Conservation (phyloP, 306 rosid species). For the Sesbania bispinosa region DNA sequence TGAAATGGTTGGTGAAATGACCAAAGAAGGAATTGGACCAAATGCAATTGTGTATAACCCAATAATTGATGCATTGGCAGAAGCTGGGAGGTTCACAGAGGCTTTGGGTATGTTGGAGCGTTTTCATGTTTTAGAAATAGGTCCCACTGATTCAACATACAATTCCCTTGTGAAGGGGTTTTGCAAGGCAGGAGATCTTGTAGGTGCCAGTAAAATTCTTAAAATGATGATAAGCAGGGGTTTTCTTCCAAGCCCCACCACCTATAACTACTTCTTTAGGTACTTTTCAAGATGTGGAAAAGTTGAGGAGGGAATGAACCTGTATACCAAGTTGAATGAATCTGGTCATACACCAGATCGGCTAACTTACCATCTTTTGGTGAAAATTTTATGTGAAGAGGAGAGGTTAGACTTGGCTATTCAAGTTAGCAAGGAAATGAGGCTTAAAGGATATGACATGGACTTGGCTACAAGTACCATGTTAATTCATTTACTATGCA, state of each 20-base stretch:
- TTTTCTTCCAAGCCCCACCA: slow-evolving; percentile 62
- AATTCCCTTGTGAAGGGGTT: slow-evolving; percentile 80
- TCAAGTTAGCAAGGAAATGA: slow-evolving; percentile 86
- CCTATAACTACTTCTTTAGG: slow-evolving; percentile 87
- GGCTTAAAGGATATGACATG: slow-evolving; percentile 68
- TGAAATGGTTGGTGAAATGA: slow-evolving; percentile 71
- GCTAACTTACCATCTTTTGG: slow-evolving; percentile 76
- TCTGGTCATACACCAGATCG: slow-evolving; percentile 77
- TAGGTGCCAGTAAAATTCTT: slow-evolving; percentile 77
- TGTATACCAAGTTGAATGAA: slow-evolving; percentile 76
- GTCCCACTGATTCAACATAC: slow-evolving; percentile 83
- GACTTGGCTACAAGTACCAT: slow-evolving; percentile 80
- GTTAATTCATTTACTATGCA: slow-evolving; percentile 74
- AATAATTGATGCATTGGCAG: slow-evolving; percentile 77
- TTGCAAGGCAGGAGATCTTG: slow-evolving; percentile 81
- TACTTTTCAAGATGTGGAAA: slow-evolving; percentile 69
- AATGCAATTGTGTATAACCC: slow-evolving; percentile 82
- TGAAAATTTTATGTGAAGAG: slow-evolving; percentile 88
- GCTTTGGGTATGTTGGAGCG: slow-evolving; percentile 84
- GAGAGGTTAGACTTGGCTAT: slow-evolving; percentile 69
- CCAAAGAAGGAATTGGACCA: slow-evolving; percentile 60
- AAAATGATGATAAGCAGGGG: slow-evolving; percentile 84
- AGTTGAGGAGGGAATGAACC: slow-evolving; percentile 84
- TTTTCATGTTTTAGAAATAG: slow-evolving; percentile 61
- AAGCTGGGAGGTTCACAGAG: slow-evolving; percentile 78